Conservation (phyloP, 2,329 filamentous ascomycete genomes). For the Nectriaceae sp. region DNA sequence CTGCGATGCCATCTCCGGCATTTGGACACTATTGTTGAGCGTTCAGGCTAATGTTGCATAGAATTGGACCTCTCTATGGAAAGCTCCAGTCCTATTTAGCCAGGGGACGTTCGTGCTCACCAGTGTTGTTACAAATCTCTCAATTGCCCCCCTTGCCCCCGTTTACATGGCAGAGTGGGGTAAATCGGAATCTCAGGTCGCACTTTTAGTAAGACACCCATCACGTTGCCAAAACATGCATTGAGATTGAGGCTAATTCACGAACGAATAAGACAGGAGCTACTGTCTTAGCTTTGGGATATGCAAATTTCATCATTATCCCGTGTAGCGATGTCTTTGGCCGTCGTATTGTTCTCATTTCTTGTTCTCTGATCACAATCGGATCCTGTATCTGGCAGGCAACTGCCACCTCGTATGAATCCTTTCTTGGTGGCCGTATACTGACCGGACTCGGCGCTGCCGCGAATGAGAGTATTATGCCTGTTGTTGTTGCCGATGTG, state of each 20-base stretch:
- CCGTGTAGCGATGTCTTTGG: not conserved
- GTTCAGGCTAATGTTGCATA: not conserved
- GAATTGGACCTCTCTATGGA: conserved; percentile 4
- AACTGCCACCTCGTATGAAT: not conserved
- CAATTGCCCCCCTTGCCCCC: not conserved
- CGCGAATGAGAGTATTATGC: conserved; percentile 1
- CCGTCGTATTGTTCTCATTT: not conserved
- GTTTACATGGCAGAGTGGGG: not conserved
- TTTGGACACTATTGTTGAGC: no score
- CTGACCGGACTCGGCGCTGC: conserved; percentile 1
- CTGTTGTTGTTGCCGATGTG: not conserved
- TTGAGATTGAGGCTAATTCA: no score
- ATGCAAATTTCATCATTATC: conserved; percentile 1
- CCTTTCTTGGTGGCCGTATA: not conserved
- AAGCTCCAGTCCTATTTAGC: not conserved
- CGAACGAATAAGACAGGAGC: not conserved
- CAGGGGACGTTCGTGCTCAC: not conserved
- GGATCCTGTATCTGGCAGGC: not conserved
- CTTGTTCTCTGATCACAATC: not conserved
- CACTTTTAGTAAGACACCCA: not conserved
- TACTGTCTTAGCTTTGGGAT: not conserved
- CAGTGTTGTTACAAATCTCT: conserved; percentile 1
- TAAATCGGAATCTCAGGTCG: not conserved
- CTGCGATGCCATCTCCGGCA: no score
- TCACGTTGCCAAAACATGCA: no score